These are phyloP conservation scores for Tuber magnatum DNA, from an alignment of 495 filamentous ascomycete species.

Conservation along the genomic window DNA sequence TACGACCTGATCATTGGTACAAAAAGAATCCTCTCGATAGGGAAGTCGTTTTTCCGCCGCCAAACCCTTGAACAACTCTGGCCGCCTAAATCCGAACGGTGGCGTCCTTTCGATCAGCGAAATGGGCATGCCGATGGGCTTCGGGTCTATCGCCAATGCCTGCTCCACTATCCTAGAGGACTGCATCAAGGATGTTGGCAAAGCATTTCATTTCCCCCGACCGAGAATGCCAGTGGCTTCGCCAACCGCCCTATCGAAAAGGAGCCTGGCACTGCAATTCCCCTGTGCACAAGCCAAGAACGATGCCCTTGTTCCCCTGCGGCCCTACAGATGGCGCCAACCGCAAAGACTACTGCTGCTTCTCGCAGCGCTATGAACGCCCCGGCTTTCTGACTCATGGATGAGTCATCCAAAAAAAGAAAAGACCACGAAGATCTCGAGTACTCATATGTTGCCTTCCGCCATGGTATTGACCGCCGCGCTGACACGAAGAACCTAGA, in stretches of 20 bases:
- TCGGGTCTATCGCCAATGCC: no score
- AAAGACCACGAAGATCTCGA: slow-evolving; percentile 77
- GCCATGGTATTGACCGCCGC: slow-evolving; percentile 57
- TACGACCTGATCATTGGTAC: slow-evolving; percentile 85
- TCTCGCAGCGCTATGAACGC: no score
- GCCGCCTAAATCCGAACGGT: slow-evolving; percentile 73
- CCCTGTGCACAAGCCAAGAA: no score
- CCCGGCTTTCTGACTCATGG: slow-evolving; percentile 50
- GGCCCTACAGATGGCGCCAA: slow-evolving; percentile 44
- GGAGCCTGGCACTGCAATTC: no score
- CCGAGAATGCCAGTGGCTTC: no score
- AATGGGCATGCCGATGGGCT: slow-evolving; percentile 45
- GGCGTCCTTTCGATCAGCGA: slow-evolving; percentile 79
- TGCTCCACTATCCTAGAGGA: no score
- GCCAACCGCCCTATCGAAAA: no score
- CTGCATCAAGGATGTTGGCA: no score
- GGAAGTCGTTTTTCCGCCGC: slow-evolving; percentile 66
- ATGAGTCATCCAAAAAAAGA: slow-evolving; percentile 47
- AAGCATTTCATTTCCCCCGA: no score
- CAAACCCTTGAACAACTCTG: slow-evolving; percentile 75
- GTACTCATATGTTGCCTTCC: slow-evolving; percentile 78
- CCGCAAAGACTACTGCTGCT: slow-evolving; percentile 49
- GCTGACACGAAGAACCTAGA: neutral
- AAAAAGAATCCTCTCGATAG: slow-evolving; percentile 64
- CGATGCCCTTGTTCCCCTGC: no score